Conservation (phyloP, 2,329 filamentous ascomycete genomes). For the Rasamsonia emersonii region DNA sequence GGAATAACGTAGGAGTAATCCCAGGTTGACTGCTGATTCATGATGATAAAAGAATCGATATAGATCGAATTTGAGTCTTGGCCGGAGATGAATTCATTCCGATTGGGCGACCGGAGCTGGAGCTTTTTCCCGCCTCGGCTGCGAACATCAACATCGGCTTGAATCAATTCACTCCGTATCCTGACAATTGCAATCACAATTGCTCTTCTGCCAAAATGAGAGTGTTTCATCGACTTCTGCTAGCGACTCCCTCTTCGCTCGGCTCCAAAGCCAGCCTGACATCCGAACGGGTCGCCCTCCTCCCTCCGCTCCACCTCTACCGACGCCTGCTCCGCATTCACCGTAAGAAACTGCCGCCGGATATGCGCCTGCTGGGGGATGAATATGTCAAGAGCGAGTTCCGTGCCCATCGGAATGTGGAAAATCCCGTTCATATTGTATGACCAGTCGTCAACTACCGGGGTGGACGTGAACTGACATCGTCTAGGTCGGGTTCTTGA, state of each 20-base stretch:
- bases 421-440: constrained; percentile 89
- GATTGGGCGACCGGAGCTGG: constrained; percentile 13
- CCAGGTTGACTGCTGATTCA: too few relatives aligned
- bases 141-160: background rate
- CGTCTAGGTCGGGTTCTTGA: constrained; percentile 79
- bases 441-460: constrained; percentile 19
- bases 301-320: constrained; percentile 85
- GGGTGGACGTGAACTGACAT: background rate
- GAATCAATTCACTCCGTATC: too few relatives aligned
- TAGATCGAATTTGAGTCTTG: too few relatives aligned
- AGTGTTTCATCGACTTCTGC: constrained; percentile 25
- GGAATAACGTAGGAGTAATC: too few relatives aligned
- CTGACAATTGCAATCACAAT: too few relatives aligned
- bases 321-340: constrained; percentile 79
- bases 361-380: constrained; percentile 77
- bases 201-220: too few relatives aligned
- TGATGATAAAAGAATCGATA: too few relatives aligned
- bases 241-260: constrained; percentile 32
- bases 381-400: constrained; percentile 93
- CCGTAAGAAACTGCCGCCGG: constrained; percentile 62
- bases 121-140: constrained; percentile 8
- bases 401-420: constrained; percentile 68
- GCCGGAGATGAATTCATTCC: too few relatives aligned
- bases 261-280: constrained; percentile 34
- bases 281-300: constrained; percentile 55